Evolutionary conservation across 768 basidiomycete genomes (phyloP), one percentile per base, ranked within the genome.

Genomic region (Scleroderma bovista): DNA sequence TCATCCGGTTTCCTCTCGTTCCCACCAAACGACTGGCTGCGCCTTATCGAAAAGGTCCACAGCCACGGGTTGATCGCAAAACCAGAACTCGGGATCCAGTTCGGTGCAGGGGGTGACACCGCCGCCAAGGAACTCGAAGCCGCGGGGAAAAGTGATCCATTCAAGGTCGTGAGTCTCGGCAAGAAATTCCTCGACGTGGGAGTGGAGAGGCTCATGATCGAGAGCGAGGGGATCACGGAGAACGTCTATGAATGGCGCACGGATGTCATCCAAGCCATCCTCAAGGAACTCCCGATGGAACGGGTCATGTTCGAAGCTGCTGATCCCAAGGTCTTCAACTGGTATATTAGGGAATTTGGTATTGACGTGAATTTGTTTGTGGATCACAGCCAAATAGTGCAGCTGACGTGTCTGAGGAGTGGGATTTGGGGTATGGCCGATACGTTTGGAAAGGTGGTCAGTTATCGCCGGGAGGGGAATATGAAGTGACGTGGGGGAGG

Each of bases 291-390:
- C 6, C 73, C 72, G 9, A 63, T 67, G 38, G 68, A 72, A 36
- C 72, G 72, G 49, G 65, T 75, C 50, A 75, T 75, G 74, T 75
- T 74, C 53, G 72, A 74, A 54, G 72, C 71, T 6, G 73, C 75
- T 9, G 75, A 74, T 52, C 71, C 71, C 2, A 68, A 70, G 59
- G 72, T 72, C 7, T 76, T 73, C 50, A 61, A 72, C 15, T 73
- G 72, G 58, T 69, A 75, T 60, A 69, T 74, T 46, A 70, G 75
- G 55, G 74, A 72, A 56, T 69, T 69, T 55, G 72, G 71, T 19
- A 67, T 69, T 11, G 68, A 69, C 41, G 66, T 70, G 22, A 74
- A 75, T 51, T 49, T 73, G 47, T 75, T 75, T 57, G 63, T 74
- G 47, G 74, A 75, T 54, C 74, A 74, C 46, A 71, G 70, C 42